These are phyloP conservation scores for Ophioceras dolichostomum DNA, from an alignment of 2,329 filamentous ascomycete genomes.

Conservation along the genomic window DNA sequence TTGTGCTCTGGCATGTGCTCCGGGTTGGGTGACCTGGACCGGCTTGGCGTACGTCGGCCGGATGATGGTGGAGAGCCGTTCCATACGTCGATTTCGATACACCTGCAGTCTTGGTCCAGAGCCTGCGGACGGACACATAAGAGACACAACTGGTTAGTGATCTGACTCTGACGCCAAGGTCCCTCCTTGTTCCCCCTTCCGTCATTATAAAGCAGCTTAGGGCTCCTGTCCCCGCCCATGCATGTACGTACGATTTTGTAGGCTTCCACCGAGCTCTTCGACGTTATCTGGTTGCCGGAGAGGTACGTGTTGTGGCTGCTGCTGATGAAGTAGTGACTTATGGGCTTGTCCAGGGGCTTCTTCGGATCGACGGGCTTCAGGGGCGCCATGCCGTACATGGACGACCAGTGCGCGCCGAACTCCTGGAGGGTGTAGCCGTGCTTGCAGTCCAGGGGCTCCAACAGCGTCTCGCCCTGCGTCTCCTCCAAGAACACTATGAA, in stretches of 20 bases:
- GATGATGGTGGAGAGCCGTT: slow-evolving; percentile 43
- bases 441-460: slow-evolving; percentile 20
- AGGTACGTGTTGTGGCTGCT: slow-evolving; percentile 94
- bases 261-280: slow-evolving; percentile 62
- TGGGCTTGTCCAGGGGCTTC: slow-evolving; percentile 52
- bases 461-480: slow-evolving; percentile 31
- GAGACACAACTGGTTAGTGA: not conserved
- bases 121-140: slow-evolving; percentile 32
- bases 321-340: slow-evolving; percentile 88
- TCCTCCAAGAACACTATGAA: slow-evolving; percentile 36
- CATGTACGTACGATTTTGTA: too few species aligned
- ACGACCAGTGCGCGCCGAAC: slow-evolving; percentile 37
- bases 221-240: too few species aligned
- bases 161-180: too few species aligned
- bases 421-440: slow-evolving; percentile 32
- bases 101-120: slow-evolving; percentile 67
- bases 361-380: slow-evolving; percentile 16
- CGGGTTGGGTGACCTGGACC: slow-evolving; percentile 24
- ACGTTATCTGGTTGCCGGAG: slow-evolving; percentile 73
- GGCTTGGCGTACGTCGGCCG: slow-evolving; percentile 21
- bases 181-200: slow-evolving; percentile 24
- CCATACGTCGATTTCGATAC: slow-evolving; percentile 93
- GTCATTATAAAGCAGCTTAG: too few species aligned
- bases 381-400: slow-evolving; percentile 26
- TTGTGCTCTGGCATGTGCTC: slow-evolving; percentile 40